Evolutionary conservation across 129 eudicot species (phyloP), one percentile per base, ranked within the genome.

Genomic region (Kitagawia praeruptora): DNA sequence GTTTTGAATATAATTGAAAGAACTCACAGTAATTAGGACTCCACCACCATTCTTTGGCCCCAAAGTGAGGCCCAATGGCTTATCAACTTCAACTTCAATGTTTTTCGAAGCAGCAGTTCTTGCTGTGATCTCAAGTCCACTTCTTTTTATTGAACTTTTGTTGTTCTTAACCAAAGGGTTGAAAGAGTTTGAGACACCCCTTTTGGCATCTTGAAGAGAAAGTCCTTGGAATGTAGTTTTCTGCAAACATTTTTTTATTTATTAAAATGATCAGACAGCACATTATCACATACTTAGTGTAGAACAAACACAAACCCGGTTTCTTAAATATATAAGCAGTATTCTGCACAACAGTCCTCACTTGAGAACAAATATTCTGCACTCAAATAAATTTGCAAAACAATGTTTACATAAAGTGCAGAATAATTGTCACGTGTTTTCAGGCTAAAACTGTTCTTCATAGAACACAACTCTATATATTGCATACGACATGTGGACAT

Each of bases 31-130:
- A 85, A 95, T 89, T 74, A 95, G 78, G 40, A 95, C 99, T 37
- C 97, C 97, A 21, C 99, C 99, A 78, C 97, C 99, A 75, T 90
- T 91, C 82, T 95, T 95, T 53, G 89, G 97, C 16, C 99, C 99
- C 82, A 95, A 81, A 79, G 93, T 92, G 42, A 95, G 88, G 31
- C 99, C 99, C 85, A 95, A 84, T 69, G 99, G 97, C 93, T 95
- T 95, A 61, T 95, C 99, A 63, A 95, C 97, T 84, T 95, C 97
- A 47, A 89, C 97, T 82, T 95, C 99, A 73, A 95, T 95, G 12
- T 84, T 82, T 86, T 94, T 94, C 0, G 97, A 78, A 80, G 96
- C 98, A 11, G 96, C 95, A 37, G 96, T 84, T 86, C 89, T 89
- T n/a, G 99, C 99, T 19, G 82, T 88, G 70, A 95, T 83, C 77